Evolutionary conservation across 139 green algal genomes (phyloP).

Genomic region (Tetraselmis striata): DNA sequence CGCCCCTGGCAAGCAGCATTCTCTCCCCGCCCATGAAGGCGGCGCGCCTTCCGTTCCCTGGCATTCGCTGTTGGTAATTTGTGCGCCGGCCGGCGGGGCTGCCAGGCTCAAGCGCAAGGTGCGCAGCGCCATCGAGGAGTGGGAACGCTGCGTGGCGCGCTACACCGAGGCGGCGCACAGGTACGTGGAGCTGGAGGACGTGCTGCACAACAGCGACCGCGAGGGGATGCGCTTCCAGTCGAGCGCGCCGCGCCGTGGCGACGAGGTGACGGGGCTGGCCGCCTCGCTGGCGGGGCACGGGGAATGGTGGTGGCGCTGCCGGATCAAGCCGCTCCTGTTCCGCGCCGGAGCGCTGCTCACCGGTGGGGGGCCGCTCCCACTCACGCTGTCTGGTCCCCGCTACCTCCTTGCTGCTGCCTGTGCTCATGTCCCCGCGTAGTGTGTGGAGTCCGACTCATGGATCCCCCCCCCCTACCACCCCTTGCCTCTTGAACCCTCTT

Average conservation of each 20-base stretch:
- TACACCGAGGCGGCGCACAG: constrained; percentile 32
- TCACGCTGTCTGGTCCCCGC: too few species aligned
- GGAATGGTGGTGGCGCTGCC: constrained; percentile 41
- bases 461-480: too few species aligned
- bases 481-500: too few species aligned
- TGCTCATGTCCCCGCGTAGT: too few species aligned
- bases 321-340: background rate
- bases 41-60: too few species aligned
- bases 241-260: background rate
- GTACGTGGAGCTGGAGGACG: constrained; percentile 32
- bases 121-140: constrained; percentile 35
- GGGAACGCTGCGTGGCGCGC: constrained; percentile 30
- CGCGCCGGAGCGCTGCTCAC: background rate
- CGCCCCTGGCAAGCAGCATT: too few species aligned
- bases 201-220: constrained; percentile 18
- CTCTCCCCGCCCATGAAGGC: too few species aligned
- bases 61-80: too few species aligned
- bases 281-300: background rate
- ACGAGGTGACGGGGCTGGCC: background rate
- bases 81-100: too few species aligned
- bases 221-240: constrained; percentile 20
- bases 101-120: constrained; percentile 31
- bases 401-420: too few species aligned
- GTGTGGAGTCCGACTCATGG: too few species aligned
- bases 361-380: too few species aligned